Conservation (phyloP, 345 rosid species). For the Schrenkiella parvula region DNA sequence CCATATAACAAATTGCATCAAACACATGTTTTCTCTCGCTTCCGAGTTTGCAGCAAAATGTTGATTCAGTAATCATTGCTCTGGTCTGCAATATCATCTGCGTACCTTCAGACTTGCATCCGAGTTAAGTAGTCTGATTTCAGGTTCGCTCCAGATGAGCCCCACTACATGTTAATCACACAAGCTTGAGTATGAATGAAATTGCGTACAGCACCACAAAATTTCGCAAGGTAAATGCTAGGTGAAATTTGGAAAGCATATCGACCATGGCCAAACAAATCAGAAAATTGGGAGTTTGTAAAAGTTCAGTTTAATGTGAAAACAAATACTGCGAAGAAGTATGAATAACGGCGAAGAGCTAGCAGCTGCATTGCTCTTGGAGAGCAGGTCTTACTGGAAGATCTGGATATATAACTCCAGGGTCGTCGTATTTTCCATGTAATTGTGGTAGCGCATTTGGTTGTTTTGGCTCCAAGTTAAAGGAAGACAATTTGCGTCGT, state of each 20-base stretch:
- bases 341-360: not conserved
- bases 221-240: not conserved
- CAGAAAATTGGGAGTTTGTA: not conserved
- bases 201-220: not conserved
- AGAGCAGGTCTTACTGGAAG: not conserved
- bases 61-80: not conserved
- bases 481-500: not conserved
- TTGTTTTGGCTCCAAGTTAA: not conserved
- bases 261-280: not conserved
- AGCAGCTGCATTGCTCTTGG: not conserved
- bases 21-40: not conserved
- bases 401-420: not conserved
- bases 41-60: not conserved
- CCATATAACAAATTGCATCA: not conserved
- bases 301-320: not conserved
- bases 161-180: not conserved
- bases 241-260: not conserved
- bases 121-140: not conserved
- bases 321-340: not conserved
- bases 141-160: not conserved
- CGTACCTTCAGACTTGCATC: not conserved
- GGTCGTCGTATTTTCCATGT: not conserved
- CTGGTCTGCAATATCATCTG: not conserved
- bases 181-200: conserved; percentile 14
- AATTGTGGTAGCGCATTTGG: not conserved